Percentiles rank a stretch among this genome's conserved stretches.
Evolutionary conservation across 2,329 filamentous ascomycete genomes (phyloP).

Genomic region (Metarhizium anisopliae): DNA sequence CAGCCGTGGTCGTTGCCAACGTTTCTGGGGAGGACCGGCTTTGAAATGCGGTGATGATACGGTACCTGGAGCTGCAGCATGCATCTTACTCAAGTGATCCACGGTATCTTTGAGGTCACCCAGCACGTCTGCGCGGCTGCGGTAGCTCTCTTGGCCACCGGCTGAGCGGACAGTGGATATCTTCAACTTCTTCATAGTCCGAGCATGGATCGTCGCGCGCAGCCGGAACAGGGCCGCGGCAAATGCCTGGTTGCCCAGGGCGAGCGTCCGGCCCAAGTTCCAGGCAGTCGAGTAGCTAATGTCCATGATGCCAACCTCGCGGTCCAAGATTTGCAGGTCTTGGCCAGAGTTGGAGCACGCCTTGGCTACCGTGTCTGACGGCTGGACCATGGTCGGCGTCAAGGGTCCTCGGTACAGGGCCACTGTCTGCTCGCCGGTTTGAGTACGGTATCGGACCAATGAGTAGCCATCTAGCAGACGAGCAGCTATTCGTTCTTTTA

Average conservation of each 20-base stretch:
- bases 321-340: conserved; percentile 32
- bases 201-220: not conserved
- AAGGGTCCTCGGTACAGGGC: conserved; percentile 30
- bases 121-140: not conserved
- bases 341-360: conserved; percentile 16
- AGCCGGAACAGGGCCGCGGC: conserved; percentile 8
- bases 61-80: not conserved
- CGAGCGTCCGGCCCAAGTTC: conserved; percentile 31
- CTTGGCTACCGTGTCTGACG: not conserved
- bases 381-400: conserved; percentile 18
- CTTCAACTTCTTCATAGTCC: not conserved
- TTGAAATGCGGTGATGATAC: not conserved
- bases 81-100: not conserved
- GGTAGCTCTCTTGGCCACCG: not conserved
- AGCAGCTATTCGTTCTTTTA: conserved; percentile 11
- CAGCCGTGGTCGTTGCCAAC: not conserved
- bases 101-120: not conserved
- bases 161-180: not conserved
- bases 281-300: conserved; percentile 34
- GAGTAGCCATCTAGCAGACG: conserved; percentile 27
- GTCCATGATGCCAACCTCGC: conserved; percentile 30
- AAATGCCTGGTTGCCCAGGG: conserved; percentile 24
- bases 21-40: not conserved
- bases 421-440: conserved; percentile 30
- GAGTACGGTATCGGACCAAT: conserved; percentile 21